Conservation (phyloP, 2,329 filamentous ascomycete species). For the Dactylellina cionopaga region DNA sequence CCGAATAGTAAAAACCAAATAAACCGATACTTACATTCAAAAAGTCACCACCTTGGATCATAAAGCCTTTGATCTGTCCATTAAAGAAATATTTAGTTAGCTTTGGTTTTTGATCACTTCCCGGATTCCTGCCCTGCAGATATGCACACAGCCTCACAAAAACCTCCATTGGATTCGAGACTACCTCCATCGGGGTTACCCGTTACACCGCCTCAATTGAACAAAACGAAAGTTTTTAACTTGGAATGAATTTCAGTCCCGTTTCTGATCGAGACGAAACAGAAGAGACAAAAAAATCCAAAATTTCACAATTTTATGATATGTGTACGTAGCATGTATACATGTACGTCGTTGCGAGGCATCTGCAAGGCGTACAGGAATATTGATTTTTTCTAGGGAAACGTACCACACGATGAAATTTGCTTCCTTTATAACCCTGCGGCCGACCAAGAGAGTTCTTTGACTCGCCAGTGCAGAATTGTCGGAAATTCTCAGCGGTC, state of each 20-base stretch:
- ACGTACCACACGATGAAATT: slow-evolving; percentile 90
- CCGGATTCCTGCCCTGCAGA: too few relatives aligned
- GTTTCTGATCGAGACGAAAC: neutral
- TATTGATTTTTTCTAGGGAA: too few relatives aligned
- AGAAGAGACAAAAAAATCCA: neutral
- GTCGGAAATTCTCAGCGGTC: slow-evolving; percentile 95
- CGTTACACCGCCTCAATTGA: neutral
- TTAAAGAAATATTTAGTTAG: neutral
- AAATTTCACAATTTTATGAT: too few relatives aligned
- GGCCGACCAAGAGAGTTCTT: slow-evolving; percentile 80
- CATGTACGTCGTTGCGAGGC: too few relatives aligned
- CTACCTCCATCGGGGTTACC: too few relatives aligned
- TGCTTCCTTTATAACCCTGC: slow-evolving; percentile 92
- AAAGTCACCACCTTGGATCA: slow-evolving; percentile 98
- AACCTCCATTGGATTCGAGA: too few relatives aligned
- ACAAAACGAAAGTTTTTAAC: neutral
- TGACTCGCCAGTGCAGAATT: slow-evolving; percentile 93
- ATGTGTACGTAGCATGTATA: too few relatives aligned
- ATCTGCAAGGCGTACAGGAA: too few relatives aligned
- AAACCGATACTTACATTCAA: slow-evolving; percentile 68
- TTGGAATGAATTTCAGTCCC: neutral
- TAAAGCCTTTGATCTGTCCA: slow-evolving; percentile 86
- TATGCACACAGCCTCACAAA: too few relatives aligned
- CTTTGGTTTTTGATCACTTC: neutral
- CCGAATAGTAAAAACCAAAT: neutral